A percentile compares a stretch with the other conserved stretches of the same genome.
Conservation (phyloP, 495 filamentous ascomycete genomes). For the Venustampulla echinocandica region DNA sequence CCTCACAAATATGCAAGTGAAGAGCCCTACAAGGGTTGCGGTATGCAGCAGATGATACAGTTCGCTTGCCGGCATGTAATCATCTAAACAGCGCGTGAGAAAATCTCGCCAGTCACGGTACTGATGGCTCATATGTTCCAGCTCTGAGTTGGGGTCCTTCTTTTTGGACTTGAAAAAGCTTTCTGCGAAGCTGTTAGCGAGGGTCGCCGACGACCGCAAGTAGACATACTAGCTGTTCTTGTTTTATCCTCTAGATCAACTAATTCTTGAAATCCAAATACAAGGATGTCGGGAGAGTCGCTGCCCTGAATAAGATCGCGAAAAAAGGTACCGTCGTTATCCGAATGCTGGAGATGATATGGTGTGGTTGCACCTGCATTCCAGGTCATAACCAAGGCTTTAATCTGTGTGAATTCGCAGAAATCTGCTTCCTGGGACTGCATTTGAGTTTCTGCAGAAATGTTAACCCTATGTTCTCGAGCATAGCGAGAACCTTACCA, state of each 20-base stretch:
- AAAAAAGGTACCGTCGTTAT: slow-evolving; percentile 64
- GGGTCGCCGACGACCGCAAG: slow-evolving; percentile 3
- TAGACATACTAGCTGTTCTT: slow-evolving; percentile 74
- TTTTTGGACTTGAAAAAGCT: slow-evolving; percentile 73
- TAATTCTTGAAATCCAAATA: slow-evolving; percentile 97
- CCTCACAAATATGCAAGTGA: slow-evolving; percentile 92
- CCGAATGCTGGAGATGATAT: slow-evolving; percentile 60
- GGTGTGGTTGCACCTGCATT: slow-evolving; percentile 92
- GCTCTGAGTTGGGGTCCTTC: slow-evolving; percentile 72
- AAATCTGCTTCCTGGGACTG: slow-evolving; percentile 70
- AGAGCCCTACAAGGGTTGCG: slow-evolving; percentile 83
- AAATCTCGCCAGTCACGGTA: slow-evolving; percentile 94
- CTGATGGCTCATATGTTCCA: slow-evolving; percentile 94
- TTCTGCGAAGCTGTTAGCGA: slow-evolving; percentile 35
- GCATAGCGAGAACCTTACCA: slow-evolving; percentile 35
- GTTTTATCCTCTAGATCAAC: slow-evolving; percentile 97
- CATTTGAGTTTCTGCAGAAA: slow-evolving; percentile 64
- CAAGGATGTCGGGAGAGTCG: slow-evolving; percentile 74
- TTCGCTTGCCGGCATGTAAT: slow-evolving; percentile 67
- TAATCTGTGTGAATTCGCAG: slow-evolving; percentile 75
- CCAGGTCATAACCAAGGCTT: slow-evolving; percentile 78
- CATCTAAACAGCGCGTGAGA: slow-evolving; percentile 69
- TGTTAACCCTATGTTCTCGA: slow-evolving; percentile 24
- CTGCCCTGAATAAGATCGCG: slow-evolving; percentile 60
- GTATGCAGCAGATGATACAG: slow-evolving; percentile 82